These are phyloP conservation scores for Globisporangium emineosum DNA, from an alignment of 352 stramenopile genomes.

Conservation along the genomic window DNA sequence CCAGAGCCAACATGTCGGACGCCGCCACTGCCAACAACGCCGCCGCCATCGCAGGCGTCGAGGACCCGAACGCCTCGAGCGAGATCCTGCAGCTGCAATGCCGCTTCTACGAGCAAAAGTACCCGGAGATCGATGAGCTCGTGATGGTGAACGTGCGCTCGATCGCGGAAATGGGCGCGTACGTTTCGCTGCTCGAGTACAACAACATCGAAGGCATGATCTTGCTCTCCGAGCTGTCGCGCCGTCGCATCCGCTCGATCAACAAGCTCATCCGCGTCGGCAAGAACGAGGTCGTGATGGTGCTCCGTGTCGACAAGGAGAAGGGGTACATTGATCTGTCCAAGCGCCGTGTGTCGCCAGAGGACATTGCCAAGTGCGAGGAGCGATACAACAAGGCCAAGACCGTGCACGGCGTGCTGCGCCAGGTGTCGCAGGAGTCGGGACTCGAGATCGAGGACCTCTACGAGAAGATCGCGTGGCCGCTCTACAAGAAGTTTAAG, in stretches of 20 bases:
- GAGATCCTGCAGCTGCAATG: slow-evolving; percentile 83
- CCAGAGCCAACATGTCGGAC: slow-evolving; percentile 1
- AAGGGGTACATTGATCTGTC: slow-evolving; percentile 99
- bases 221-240: slow-evolving; percentile 97
- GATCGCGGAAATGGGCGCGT: slow-evolving; percentile 99
- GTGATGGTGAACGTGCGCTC: slow-evolving; percentile 95
- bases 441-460: slow-evolving; percentile 73
- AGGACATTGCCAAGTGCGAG: slow-evolving; percentile 99
- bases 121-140: slow-evolving; percentile 97
- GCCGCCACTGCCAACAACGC: slow-evolving; percentile 4
- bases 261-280: slow-evolving; percentile 99
- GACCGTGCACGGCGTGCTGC: slow-evolving; percentile 95
- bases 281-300: slow-evolving; percentile 99
- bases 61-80: slow-evolving; percentile 46
- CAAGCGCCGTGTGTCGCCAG: slow-evolving; percentile 98
- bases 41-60: slow-evolving; percentile 22
- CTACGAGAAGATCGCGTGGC: slow-evolving; percentile 95
- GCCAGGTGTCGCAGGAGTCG: slow-evolving; percentile 83
- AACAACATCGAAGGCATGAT: slow-evolving; percentile 99
- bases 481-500: slow-evolving; percentile 97
- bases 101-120: slow-evolving; percentile 92
- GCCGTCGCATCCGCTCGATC: slow-evolving; percentile 98
- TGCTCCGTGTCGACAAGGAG: slow-evolving; percentile 99
- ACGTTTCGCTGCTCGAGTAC: slow-evolving; percentile 99
- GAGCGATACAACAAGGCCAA: slow-evolving; percentile 99